A percentile compares a stretch with the other conserved stretches of the same genome.
These are phyloP conservation scores for Globisporangium orthogonon DNA, from an alignment of 352 stramenopile genomes.

Conservation along the genomic window DNA sequence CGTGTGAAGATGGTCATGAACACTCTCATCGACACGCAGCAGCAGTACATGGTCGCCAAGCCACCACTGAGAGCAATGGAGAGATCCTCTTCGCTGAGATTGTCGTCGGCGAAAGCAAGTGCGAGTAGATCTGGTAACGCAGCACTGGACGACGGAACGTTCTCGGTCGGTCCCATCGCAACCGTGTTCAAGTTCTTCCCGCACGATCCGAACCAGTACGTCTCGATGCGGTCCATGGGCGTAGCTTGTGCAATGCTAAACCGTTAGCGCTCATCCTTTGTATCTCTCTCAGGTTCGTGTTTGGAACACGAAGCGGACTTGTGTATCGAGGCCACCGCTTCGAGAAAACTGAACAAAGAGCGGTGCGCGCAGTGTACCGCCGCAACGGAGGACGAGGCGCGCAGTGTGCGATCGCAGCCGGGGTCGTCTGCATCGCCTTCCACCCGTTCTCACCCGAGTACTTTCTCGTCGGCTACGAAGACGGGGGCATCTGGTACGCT, in stretches of 20 bases:
- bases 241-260: too few relatives aligned
- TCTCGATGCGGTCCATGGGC: neutral
- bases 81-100: neutral
- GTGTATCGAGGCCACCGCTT: slow-evolving; percentile 3
- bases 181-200: slow-evolving; percentile 47
- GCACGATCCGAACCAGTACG: slow-evolving; percentile 48
- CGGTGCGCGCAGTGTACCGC: slow-evolving; percentile 2
- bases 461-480: slow-evolving; percentile 62
- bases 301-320: slow-evolving; percentile 34
- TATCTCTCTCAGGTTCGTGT: slow-evolving; percentile 27
- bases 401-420: slow-evolving; percentile 1
- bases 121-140: neutral
- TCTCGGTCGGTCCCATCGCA: slow-evolving; percentile 34
- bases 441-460: slow-evolving; percentile 39
- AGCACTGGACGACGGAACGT: slow-evolving; percentile 2
- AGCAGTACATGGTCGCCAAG: slow-evolving; percentile 27
- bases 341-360: slow-evolving; percentile 1
- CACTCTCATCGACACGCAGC: slow-evolving; percentile 49
- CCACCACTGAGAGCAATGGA: neutral
- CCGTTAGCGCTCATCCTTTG: too few relatives aligned
- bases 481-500: slow-evolving; percentile 41
- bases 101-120: neutral
- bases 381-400: neutral
- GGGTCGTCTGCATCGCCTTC: slow-evolving; percentile 43
- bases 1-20: slow-evolving; percentile 65